Evolutionary conservation across 257 asterid species (phyloP).

Genomic region (Scutellaria galericulata): DNA sequence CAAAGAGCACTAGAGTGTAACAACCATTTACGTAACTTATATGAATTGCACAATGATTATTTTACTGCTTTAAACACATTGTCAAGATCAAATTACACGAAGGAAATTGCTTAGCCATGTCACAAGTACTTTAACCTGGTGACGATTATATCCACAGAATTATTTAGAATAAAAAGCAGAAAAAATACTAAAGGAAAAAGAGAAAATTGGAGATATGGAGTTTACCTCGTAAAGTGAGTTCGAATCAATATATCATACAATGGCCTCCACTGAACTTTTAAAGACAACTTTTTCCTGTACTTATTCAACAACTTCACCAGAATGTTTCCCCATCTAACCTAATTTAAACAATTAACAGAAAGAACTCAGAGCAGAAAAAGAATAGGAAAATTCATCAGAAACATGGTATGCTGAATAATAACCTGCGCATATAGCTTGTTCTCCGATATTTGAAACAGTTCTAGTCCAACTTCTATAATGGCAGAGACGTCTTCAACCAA

Average conservation of each 20-base stretch:
- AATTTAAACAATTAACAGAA: constrained; percentile 43
- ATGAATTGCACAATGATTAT: constrained; percentile 2
- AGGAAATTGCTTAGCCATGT: constrained; percentile 8
- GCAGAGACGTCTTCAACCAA: constrained; percentile 75
- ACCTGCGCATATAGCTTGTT: constrained; percentile 89
- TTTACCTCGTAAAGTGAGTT: constrained; percentile 90
- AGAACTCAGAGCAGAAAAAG: constrained; percentile 38
- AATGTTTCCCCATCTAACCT: constrained; percentile 98
- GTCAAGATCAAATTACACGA: constrained; percentile 9
- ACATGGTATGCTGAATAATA: constrained; percentile 32
- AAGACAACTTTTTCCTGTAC: constrained; percentile 75
- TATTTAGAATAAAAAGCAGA: constrained; percentile 32
- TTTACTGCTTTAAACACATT: constrained; percentile 1
- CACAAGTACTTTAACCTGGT: constrained; percentile 5
- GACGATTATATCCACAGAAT: constrained; percentile 6
- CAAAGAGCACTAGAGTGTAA: constrained; percentile 31
- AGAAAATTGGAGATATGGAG: constrained; percentile 6
- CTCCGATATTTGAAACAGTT: constrained; percentile 70
- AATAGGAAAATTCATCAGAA: constrained; percentile 29
- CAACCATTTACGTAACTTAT: constrained; percentile 13
- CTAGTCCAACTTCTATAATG: constrained; percentile 69
- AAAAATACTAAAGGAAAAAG: constrained; percentile 20
- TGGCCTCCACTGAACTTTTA: constrained; percentile 90
- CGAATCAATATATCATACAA: constrained; percentile 75
- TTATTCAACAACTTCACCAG: constrained; percentile 83